phyloP scores from a whole-genome alignment of 768 basidiomycete genomes.

The Amanita fuliginea region DNA sequence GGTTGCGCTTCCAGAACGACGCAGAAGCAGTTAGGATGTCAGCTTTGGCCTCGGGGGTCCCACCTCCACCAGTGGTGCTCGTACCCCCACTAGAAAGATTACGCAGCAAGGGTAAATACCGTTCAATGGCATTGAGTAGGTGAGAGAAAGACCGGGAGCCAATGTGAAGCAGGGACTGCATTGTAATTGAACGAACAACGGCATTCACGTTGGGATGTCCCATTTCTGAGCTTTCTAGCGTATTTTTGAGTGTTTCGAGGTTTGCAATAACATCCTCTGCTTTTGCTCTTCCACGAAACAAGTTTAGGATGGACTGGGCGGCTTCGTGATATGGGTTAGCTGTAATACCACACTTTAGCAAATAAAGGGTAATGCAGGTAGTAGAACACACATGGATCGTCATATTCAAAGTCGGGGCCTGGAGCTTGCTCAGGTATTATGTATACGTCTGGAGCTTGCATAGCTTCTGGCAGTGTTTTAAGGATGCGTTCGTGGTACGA shows the following conservation, averaged over 20 bases:
- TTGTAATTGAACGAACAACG: slow-evolving; percentile 63
- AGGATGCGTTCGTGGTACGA: slow-evolving; percentile 90
- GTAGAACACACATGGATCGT: slow-evolving; percentile 49
- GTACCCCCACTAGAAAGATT: slow-evolving; percentile 41
- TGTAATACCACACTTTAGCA: not conserved
- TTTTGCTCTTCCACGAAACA: slow-evolving; percentile 73
- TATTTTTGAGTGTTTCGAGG: slow-evolving; percentile 57
- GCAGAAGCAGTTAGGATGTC: slow-evolving; percentile 65
- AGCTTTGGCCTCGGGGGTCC: slow-evolving; percentile 46
- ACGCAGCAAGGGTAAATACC: slow-evolving; percentile 74
- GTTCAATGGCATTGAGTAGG: slow-evolving; percentile 93
- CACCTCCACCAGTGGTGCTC: slow-evolving; percentile 23
- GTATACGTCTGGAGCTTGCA: slow-evolving; percentile 55
- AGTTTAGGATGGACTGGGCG: slow-evolving; percentile 64
- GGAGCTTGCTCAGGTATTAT: slow-evolving; percentile 65
- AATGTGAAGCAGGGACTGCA: slow-evolving; percentile 84
- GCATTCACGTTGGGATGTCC: slow-evolving; percentile 50
- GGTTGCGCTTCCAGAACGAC: slow-evolving; percentile 74
- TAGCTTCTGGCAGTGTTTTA: slow-evolving; percentile 75
- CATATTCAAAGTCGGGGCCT: slow-evolving; percentile 74
- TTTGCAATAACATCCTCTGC: slow-evolving; percentile 72
- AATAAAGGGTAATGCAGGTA: slow-evolving; percentile 15
- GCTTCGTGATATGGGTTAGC: slow-evolving; percentile 74
- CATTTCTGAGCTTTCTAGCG: slow-evolving; percentile 50
- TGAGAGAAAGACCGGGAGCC: slow-evolving; percentile 96